A percentile compares a stretch with the other conserved stretches of the same genome.
phyloP scores from a whole-genome alignment of 2,329 filamentous ascomycete species.

The Colletotrichum melonis region DNA sequence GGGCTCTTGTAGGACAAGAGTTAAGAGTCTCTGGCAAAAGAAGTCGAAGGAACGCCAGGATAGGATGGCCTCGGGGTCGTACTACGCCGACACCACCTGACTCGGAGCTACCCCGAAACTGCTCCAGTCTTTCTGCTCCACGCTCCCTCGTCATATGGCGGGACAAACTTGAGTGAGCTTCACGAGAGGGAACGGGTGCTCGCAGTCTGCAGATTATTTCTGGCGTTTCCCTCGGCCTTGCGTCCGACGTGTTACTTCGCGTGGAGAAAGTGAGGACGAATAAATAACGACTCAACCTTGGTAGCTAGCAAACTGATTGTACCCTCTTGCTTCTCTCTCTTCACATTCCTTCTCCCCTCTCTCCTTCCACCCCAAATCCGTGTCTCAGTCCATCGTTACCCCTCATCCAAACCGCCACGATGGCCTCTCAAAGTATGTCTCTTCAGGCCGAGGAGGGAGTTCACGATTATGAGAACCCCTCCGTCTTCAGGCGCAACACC shows the following conservation, averaged over 20 bases:
- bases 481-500: conserved; percentile 64
- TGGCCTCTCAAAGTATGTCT: conserved; percentile 43
- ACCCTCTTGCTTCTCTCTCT: neutral
- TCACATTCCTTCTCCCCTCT: neutral
- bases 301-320: neutral
- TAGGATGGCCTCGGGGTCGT: conserved; percentile 19
- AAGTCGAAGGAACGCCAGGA: conserved; percentile 2
- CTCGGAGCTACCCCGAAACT: conserved; percentile 33
- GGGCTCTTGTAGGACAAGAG: too few species aligned
- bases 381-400: neutral
- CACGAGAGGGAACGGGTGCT: conserved; percentile 21
- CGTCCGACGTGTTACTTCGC: conserved; percentile 14
- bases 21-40: neutral
- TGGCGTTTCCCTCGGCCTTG: conserved; percentile 12
- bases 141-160: conserved; percentile 31
- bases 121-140: conserved; percentile 15
- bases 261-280: conserved; percentile 24
- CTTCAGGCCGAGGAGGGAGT: conserved; percentile 48
- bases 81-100: conserved; percentile 24
- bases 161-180: conserved; percentile 15
- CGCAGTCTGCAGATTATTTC: conserved; percentile 3
- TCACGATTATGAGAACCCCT: conserved; percentile 62
- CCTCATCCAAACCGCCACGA: conserved; percentile 21
- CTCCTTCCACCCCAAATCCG: neutral
- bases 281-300: conserved; percentile 26